Evolutionary conservation across 2,329 filamentous ascomycete species (phyloP), one percentile per base, ranked within the genome.

Genomic region (Colletotrichum melonis): DNA sequence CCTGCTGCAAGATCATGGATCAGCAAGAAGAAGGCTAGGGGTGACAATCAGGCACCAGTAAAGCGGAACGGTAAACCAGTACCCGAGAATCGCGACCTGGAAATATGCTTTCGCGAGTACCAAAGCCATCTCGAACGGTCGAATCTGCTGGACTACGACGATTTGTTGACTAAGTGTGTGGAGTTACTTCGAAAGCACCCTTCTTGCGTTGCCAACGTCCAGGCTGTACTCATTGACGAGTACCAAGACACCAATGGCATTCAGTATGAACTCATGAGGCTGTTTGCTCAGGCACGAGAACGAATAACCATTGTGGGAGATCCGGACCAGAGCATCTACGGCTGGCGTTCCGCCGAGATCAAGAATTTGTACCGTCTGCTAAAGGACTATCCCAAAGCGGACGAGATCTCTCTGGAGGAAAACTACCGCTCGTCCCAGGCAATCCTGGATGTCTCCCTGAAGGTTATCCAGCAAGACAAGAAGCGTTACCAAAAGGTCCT

Each of bases 161-260:
- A 99, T 80, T 88, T 99, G 26, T 88, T 99, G 5, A 87, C 98
- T 16, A 91, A 92, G 77, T 98, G 95, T 76, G 92, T 94, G 9
- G 91, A 97, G 72, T 88, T 99, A 12, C 88, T 99, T 24, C 89
- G 88, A 72, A 85, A 87, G 24, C 89, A 94, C 76, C 94, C 95
- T 0, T 86, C 90, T 16, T 98, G 95, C 78, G 95, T 98, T 3
- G 92, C 92, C 16, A 98, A 98, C 77, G 92, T 99, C 22, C 92
- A 98, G 81, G 91, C 94, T 0, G 95, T 98, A 7, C 87, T 99
- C 58, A 97, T 99, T 75, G 96, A 99, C 80, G 96, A 99, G 80
- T 99, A 98, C 75, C 96, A 99, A 82, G 96, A 99, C 83, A 98
- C 96, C 8, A 99, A 98, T 80, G 90, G 94, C 24, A 92, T 98